Conservation (phyloP, 768 basidiomycete genomes). For the Russula lepida region DNA sequence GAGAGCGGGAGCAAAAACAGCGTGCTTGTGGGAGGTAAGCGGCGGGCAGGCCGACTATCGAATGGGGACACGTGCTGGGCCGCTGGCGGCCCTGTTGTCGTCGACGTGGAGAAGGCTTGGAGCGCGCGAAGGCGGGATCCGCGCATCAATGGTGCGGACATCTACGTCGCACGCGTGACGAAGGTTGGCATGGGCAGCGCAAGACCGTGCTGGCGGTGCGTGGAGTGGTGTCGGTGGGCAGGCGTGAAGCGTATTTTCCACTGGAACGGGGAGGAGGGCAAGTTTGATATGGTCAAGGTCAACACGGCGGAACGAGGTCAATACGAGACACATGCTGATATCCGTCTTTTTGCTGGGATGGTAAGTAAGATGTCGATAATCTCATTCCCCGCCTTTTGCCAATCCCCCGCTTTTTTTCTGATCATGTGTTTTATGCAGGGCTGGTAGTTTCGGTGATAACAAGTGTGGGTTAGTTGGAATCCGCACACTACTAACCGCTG, state of each 20-base stretch:
- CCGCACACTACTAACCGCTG: neutral
- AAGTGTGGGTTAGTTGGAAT: neutral
- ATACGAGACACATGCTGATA: conserved; percentile 42
- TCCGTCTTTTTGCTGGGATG: conserved; percentile 36
- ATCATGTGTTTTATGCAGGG: neutral
- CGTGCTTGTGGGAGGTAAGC: neutral
- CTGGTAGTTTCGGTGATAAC: conserved; percentile 1
- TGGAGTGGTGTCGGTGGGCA: conserved; percentile 51
- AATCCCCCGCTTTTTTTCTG: neutral
- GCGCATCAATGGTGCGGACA: conserved; percentile 43
- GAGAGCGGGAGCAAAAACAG: too few species aligned
- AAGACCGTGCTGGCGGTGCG: conserved; percentile 47
- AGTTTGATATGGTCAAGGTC: conserved; percentile 40
- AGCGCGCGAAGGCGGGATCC: conserved; percentile 32
- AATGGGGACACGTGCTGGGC: neutral
- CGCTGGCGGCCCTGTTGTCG: conserved; percentile 1
- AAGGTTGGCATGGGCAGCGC: conserved; percentile 44
- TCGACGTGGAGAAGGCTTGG: conserved; percentile 26
- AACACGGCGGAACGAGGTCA: conserved; percentile 31
- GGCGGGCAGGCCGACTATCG: neutral
- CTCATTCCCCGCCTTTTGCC: neutral
- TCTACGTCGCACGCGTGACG: conserved; percentile 45
- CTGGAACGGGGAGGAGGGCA: conserved; percentile 34
- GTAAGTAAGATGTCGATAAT: conserved; percentile 33
- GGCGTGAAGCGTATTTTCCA: conserved; percentile 50